A percentile compares a stretch with the other conserved stretches of the same genome.
These are phyloP conservation scores for Petunia hybrid DNA, from an alignment of 305 asterid genomes.

Conservation along the genomic window DNA sequence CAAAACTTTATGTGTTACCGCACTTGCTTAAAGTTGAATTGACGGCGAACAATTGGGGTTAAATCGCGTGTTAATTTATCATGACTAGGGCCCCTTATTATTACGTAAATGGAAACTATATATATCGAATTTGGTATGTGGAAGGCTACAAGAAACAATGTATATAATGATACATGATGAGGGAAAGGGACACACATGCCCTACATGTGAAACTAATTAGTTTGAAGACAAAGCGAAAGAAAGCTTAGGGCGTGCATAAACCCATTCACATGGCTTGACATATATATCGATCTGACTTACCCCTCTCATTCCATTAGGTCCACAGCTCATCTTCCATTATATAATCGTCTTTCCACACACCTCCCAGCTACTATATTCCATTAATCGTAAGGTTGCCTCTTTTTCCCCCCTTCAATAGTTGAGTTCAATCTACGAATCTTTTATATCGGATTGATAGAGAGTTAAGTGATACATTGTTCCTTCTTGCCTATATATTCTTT, in stretches of 20 bases:
- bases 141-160: not conserved
- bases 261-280: slow-evolving; percentile 27
- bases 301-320: not conserved
- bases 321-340: slow-evolving; percentile 30
- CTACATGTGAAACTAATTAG: slow-evolving; percentile 21
- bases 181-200: slow-evolving; percentile 3
- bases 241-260: not conserved
- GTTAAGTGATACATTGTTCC: not conserved
- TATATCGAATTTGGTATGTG: not conserved
- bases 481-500: not conserved
- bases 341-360: not conserved
- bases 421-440: too few species aligned
- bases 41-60: not conserved
- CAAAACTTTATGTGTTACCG: too few species aligned
- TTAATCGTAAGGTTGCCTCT: not conserved
- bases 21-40: too few species aligned
- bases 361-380: not conserved
- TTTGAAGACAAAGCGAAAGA: slow-evolving; percentile 17
- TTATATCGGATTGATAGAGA: not conserved
- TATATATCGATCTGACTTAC: not conserved
- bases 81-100: not conserved
- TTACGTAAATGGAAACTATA: not conserved
- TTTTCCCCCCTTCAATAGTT: too few species aligned
- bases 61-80: not conserved
- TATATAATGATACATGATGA: too few species aligned